These are phyloP conservation scores for Albugo candida DNA, from an alignment of 352 stramenopile genomes.

Conservation along the genomic window DNA sequence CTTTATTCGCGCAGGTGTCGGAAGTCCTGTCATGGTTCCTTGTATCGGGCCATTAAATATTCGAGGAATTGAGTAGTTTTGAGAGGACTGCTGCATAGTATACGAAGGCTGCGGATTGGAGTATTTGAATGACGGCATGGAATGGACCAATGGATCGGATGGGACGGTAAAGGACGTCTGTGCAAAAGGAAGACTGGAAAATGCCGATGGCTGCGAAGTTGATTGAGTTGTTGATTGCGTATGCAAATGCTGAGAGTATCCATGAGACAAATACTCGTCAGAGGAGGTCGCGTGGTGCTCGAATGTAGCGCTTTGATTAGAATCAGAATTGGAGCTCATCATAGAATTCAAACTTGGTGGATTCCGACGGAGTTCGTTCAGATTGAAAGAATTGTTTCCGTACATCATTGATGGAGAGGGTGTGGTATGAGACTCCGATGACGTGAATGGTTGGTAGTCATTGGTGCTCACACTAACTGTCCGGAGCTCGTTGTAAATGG, in stretches of 20 bases:
- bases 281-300: too few species aligned
- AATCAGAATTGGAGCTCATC: too few species aligned
- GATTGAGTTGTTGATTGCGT: constrained; percentile 13
- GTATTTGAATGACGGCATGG: too few species aligned
- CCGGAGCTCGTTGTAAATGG: constrained; percentile 28
- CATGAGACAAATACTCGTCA: too few species aligned
- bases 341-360: too few species aligned
- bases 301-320: too few species aligned
- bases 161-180: not conserved
- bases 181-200: not conserved
- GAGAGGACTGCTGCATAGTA: too few species aligned
- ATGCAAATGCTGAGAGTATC: not conserved
- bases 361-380: too few species aligned
- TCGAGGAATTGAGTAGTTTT: not conserved
- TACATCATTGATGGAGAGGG: constrained; percentile 1
- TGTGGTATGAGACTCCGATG: not conserved
- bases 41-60: not conserved
- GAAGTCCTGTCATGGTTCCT: constrained; percentile 1
- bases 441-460: not conserved
- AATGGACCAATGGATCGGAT: not conserved
- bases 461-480: constrained; percentile 2
- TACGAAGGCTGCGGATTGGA: too few species aligned
- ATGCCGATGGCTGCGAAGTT: constrained; percentile 7
- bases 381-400: not conserved
- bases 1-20: constrained; percentile 24